A percentile compares a stretch with the other conserved stretches of the same genome.
These are phyloP conservation scores for Quercus parvula DNA, from an alignment of 306 rosid species.

Conservation along the genomic window DNA sequence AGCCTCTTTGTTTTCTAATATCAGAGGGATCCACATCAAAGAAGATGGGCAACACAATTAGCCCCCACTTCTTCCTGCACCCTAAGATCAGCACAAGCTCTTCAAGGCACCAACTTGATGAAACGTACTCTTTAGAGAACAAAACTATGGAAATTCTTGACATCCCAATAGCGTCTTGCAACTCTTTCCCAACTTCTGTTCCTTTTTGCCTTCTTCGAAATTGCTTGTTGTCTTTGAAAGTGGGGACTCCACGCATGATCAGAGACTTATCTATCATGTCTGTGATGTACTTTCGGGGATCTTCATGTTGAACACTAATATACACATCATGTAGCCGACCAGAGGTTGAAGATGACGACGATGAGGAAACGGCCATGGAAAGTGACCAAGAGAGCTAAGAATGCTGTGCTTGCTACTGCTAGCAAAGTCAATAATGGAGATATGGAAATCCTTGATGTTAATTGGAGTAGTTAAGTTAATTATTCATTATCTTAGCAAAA, in stretches of 20 bases:
- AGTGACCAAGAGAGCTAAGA: neutral
- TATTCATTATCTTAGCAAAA: too few relatives aligned
- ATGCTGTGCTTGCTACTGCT: neutral
- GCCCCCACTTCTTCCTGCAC: constrained; percentile 5
- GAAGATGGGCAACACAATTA: constrained; percentile 17
- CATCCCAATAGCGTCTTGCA: neutral
- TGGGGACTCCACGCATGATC: neutral
- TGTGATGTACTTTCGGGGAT: neutral
- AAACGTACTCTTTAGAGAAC: neutral
- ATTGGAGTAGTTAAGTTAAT: too few relatives aligned
- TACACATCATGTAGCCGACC: neutral
- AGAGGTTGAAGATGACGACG: neutral
- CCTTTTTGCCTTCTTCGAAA: neutral
- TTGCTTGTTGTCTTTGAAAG: constrained; percentile 1
- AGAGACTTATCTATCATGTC: neutral
- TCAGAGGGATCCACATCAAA: constrained; percentile 17
- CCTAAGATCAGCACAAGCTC: constrained; percentile 9
- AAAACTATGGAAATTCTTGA: neutral
- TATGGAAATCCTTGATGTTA: too few relatives aligned
- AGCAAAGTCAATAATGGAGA: too few relatives aligned
- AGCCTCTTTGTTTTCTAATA: constrained; percentile 17
- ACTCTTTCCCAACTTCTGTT: neutral
- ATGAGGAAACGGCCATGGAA: neutral
- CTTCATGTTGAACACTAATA: neutral
- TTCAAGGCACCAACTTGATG: constrained; percentile 13